phyloP scores from a whole-genome alignment of 495 filamentous ascomycete species.

The Venustampulla echinocandica region DNA sequence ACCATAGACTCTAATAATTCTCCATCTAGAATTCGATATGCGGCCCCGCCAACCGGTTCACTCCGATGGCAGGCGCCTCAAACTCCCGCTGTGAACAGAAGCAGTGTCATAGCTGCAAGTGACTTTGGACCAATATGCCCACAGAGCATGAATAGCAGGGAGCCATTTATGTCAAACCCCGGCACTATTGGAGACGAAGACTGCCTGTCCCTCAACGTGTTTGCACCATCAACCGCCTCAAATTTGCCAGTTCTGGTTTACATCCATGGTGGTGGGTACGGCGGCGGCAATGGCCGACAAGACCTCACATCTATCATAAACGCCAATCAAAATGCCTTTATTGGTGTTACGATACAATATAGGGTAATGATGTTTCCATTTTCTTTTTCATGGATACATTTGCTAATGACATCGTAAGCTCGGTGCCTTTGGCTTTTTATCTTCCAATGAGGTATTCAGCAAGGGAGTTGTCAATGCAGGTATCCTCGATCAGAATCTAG shows the following conservation, averaged over 20 bases:
- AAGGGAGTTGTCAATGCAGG: constrained; percentile 52
- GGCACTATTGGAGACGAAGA: constrained; percentile 31
- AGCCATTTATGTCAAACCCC: neutral
- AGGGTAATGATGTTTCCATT: constrained; percentile 22
- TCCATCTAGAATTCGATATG: constrained; percentile 55
- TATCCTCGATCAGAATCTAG: constrained; percentile 57
- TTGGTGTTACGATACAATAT: constrained; percentile 56
- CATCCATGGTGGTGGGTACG: constrained; percentile 53
- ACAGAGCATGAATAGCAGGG: neutral
- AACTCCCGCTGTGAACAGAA: constrained; percentile 1
- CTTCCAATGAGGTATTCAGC: constrained; percentile 33
- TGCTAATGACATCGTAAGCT: constrained; percentile 20
- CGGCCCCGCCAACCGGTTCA: constrained; percentile 43
- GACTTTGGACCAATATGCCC: neutral
- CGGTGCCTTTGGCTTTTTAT: constrained; percentile 57
- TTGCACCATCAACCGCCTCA: constrained; percentile 35
- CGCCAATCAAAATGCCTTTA: constrained; percentile 35
- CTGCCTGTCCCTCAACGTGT: constrained; percentile 37
- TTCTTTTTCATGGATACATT: neutral
- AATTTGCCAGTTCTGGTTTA: constrained; percentile 48
- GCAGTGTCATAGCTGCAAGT: neutral
- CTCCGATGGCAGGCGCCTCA: constrained; percentile 42
- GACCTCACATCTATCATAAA: constrained; percentile 36
- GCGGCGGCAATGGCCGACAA: constrained; percentile 37
- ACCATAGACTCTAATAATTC: constrained; percentile 24